phyloP scores from a whole-genome alignment of 495 filamentous ascomycete genomes.

The Neurospora cerealis region DNA sequence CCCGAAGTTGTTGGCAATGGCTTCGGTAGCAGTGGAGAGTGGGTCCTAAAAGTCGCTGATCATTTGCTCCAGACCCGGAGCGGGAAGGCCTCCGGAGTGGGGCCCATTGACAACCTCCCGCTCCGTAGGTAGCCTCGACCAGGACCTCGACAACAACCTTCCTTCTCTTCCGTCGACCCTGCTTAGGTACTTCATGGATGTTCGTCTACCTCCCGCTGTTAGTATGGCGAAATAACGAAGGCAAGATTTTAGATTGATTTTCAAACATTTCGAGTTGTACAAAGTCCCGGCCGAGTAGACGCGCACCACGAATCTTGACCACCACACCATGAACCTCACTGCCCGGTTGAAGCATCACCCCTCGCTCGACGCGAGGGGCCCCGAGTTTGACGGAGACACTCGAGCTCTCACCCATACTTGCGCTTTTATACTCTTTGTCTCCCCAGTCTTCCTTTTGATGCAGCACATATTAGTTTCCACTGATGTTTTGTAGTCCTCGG shows the following conservation, averaged over 20 bases:
- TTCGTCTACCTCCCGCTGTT: not conserved
- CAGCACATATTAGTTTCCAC: not conserved
- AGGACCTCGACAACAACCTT: not conserved
- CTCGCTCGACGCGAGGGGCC: not conserved
- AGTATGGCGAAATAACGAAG: not conserved
- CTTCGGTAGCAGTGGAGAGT: not conserved
- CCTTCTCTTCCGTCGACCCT: not conserved
- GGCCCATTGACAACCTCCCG: not conserved
- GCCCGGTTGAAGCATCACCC: not conserved
- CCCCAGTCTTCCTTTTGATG: not conserved
- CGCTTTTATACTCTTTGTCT: not conserved
- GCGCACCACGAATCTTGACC: not conserved
- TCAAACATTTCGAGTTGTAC: not conserved
- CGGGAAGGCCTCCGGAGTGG: not conserved
- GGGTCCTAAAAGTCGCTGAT: not conserved
- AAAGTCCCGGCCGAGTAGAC: not conserved
- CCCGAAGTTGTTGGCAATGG: not conserved
- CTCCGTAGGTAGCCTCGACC: not conserved
- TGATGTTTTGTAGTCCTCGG: not conserved
- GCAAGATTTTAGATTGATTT: not conserved
- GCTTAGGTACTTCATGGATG: not conserved
- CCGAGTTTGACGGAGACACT: not conserved
- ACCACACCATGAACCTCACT: not conserved
- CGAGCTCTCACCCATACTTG: not conserved
- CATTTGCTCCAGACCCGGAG: not conserved